A percentile compares a stretch with the other conserved stretches of the same genome.
These are phyloP conservation scores for Metarhizium album DNA, from an alignment of 2,329 filamentous ascomycete genomes.

Conservation along the genomic window DNA sequence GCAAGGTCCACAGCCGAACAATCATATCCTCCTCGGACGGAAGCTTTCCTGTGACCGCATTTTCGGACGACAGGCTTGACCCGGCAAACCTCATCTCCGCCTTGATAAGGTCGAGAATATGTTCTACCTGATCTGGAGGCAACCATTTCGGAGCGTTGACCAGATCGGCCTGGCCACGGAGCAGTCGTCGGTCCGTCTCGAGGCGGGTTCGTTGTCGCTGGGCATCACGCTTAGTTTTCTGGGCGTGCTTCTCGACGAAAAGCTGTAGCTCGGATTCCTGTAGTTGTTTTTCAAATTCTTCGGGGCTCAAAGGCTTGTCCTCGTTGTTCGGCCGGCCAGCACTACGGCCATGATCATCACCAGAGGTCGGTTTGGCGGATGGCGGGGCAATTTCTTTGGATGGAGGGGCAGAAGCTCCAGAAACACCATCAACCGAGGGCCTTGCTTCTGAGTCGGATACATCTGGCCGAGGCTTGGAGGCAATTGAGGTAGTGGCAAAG, in stretches of 20 bases:
- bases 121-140: conserved; percentile 64
- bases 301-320: conserved; percentile 55
- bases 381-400: conserved; percentile 16
- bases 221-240: conserved; percentile 70
- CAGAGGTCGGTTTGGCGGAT: conserved; percentile 10
- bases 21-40: conserved; percentile 66
- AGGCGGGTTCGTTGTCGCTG: conserved; percentile 65
- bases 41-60: conserved; percentile 36
- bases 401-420: conserved; percentile 10
- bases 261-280: conserved; percentile 85
- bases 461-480: conserved; percentile 68
- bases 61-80: conserved; percentile 38
- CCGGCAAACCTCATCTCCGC: conserved; percentile 50
- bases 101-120: conserved; percentile 63
- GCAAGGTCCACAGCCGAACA: conserved; percentile 73
- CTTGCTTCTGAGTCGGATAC: conserved; percentile 25
- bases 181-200: conserved; percentile 74
- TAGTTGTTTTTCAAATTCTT: conserved; percentile 82
- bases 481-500: conserved; percentile 87
- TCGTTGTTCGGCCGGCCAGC: conserved; percentile 9
- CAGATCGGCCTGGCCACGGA: conserved; percentile 66
- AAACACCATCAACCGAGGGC: conserved; percentile 13
- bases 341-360: background rate
- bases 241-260: conserved; percentile 72
- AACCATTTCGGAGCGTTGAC: conserved; percentile 71